Conservation (phyloP, 169 alveolate genomes). For the Pseudocohnilembus persalinus region DNA sequence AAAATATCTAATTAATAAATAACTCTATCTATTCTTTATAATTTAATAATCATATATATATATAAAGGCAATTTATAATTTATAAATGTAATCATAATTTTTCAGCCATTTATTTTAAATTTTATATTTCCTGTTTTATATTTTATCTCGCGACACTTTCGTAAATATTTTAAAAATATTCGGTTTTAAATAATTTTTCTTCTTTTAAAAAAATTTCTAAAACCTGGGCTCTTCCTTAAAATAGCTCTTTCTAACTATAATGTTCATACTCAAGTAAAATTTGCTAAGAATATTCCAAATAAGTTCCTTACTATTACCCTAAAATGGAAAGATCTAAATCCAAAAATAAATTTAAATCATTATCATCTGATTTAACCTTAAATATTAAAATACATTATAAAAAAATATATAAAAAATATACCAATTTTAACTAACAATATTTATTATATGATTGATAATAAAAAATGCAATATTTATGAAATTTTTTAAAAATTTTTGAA, state of each 20-base stretch:
- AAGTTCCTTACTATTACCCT: conserved; percentile 3
- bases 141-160: conserved; percentile 10
- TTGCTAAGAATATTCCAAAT: not conserved
- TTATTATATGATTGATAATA: too few relatives aligned
- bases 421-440: too few relatives aligned
- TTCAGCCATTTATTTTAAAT: not conserved
- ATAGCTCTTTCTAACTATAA: not conserved
- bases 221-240: conserved; percentile 9
- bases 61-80: too few relatives aligned
- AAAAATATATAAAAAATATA: too few relatives aligned
- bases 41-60: too few relatives aligned
- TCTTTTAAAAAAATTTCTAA: conserved; percentile 12
- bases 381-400: not conserved
- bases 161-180: not conserved
- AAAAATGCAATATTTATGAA: too few relatives aligned
- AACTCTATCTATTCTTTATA: too few relatives aligned
- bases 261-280: conserved; percentile 22
- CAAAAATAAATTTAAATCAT: conserved; percentile 9
- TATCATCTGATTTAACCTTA: not conserved
- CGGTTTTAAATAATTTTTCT: conserved; percentile 20
- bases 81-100: too few relatives aligned
- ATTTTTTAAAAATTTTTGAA: not conserved
- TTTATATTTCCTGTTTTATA: conserved; percentile 5
- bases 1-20: too few relatives aligned
- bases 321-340: conserved; percentile 27